Conservation (phyloP, 2,329 filamentous ascomycete genomes). For the Xylariomycetidae sp. region DNA sequence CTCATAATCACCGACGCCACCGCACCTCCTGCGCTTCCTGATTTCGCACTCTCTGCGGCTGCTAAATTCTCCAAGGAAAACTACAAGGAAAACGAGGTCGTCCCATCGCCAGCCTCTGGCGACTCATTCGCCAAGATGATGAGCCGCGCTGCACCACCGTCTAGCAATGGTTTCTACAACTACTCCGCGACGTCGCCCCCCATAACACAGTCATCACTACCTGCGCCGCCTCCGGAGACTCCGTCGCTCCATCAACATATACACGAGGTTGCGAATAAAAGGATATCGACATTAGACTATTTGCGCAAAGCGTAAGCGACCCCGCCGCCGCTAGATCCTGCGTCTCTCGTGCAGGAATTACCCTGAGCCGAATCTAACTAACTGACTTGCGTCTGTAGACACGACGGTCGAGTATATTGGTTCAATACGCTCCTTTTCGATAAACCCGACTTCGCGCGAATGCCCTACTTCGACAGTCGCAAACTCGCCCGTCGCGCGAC, state of each 20-base stretch:
- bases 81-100: conserved; percentile 26
- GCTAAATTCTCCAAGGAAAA: conserved; percentile 35
- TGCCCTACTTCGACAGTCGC: conserved; percentile 80
- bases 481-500: conserved; percentile 87
- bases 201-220: conserved; percentile 16
- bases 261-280: conserved; percentile 82
- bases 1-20: conserved; percentile 36
- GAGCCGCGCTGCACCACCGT: conserved; percentile 34
- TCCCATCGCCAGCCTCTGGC: conserved; percentile 27
- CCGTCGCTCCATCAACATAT: conserved; percentile 58
- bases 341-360: background rate
- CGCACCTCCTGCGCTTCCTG: conserved; percentile 48
- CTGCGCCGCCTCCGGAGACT: conserved; percentile 40
- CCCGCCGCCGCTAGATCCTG: background rate
- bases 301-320: conserved; percentile 77
- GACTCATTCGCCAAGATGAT: conserved; percentile 42
- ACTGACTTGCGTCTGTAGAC: conserved; percentile 48
- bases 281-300: conserved; percentile 92
- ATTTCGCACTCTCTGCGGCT: conserved; percentile 47
- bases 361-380: background rate
- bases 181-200: conserved; percentile 19
- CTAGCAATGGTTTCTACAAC: conserved; percentile 24
- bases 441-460: conserved; percentile 69
- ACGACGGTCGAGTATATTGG: conserved; percentile 94
- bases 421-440: conserved; percentile 96